Evolutionary conservation across 257 asterid species (phyloP), one percentile per base, ranked within the genome.

Genomic region (Solanum peruvianum): DNA sequence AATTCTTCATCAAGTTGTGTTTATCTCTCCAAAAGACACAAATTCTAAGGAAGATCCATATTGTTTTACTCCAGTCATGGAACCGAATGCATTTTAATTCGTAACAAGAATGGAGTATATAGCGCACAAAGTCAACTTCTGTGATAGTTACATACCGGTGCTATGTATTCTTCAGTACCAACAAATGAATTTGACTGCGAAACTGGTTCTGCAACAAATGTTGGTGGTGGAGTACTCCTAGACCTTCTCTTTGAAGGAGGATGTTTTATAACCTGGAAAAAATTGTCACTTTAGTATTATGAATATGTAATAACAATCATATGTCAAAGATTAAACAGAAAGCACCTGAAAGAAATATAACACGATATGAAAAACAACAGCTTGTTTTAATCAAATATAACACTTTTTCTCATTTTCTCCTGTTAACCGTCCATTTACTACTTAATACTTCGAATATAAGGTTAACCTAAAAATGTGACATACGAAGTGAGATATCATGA

Each of bases 131-230:
- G 6, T 80, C 45, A 11, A 29, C 44, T 29, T 49, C 29, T 80
- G 2, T 3, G 29, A 80, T 80, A 80, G 69, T 49, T 80, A 49
- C 83, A 12, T 97, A 97, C 99, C 90, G 99, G 99, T 56, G 99
- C 98, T 90, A 97, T 95, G 88, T 97, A 97, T 89, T 97, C 99
- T 92, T 97, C 99, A 85, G 99, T 97, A 69, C 99, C 99, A 37
- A 97, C 99, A 72, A 97, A 97, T 39, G 99, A 97, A 92, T 97
- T 97, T 52, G 99, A 97, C 87, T 93, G 98, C 12, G 98, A 88
- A 88, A 86, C 87, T 86, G 99, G 99, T 89, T 97, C 99, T 81
- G 99, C 99, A 82, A 94, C 93, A 85, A 97, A 94, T 42, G 89
- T 87, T 66, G 99, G 99, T 85, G 96, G 96, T 47, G 93, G 98